Base-by-base conservation (phyloP, 768 basidiomycete species). In the Lenzites betulinus region DNA sequence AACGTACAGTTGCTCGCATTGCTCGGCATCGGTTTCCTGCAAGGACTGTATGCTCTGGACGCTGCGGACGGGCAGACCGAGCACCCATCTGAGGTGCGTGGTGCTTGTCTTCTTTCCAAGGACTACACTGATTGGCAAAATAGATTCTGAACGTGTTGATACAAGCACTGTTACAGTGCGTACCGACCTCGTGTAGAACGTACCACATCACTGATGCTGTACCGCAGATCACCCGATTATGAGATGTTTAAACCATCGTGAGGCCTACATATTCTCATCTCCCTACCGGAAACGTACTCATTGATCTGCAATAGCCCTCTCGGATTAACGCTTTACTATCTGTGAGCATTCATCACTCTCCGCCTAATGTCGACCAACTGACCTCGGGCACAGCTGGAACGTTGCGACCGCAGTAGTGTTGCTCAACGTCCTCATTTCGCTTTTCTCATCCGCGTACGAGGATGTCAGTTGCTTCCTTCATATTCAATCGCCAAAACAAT, bases 371-470 rank as follows among this genome's bases (percentile, higher is more conserved):
- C 46, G 7, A 15, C 36, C 3, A 12, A 15, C 23, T 13, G 3
- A 28, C 23, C 9, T 9, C 30, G 26, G 15, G 6, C 15, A 20
- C 62, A 89, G 88, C 44, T 95, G 93, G 93, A 93, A 88, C 74
- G 82, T 92, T 54, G 82, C 87, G 22, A 89, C 92, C 2, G 89
- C 85, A 18, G 82, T 97, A 51, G 83, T 98, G 54, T 80, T 97
- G 51, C 83, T 97, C 71, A 98, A 98, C 70, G 87, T 98, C 69
- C 81, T 98, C 69, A 94, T 98, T 66, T 97, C 95, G n/a, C 76
- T 98, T 66, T 97, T 97, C 72, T 87, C 94, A 18, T 92, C 93
- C 51, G 93, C 94, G 0, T 96, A 96, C 68, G 85, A 88, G 12
- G 94, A 95, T 67, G 93, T 2, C 22, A 7, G 44, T 43, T 51